Percentiles rank a stretch among this genome's conserved stretches.
These are phyloP conservation scores for Cornus suecica DNA, from an alignment of 148 eudicot genomes.

Conservation along the genomic window DNA sequence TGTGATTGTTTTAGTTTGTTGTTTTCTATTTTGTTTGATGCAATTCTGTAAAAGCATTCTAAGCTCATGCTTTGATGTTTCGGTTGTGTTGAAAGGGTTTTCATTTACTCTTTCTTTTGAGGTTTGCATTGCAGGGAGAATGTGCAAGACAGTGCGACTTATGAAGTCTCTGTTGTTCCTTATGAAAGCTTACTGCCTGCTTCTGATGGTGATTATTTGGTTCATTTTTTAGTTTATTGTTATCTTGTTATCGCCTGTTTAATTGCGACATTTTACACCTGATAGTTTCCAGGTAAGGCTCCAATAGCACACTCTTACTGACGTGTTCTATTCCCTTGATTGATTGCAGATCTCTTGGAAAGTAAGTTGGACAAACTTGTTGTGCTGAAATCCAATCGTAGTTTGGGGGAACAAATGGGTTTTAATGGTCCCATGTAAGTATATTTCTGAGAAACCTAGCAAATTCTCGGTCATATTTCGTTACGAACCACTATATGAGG, in stretches of 20 bases:
- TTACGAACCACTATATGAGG: background rate
- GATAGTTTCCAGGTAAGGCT: background rate
- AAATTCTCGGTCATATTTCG: background rate
- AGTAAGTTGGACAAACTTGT: conserved; percentile 50
- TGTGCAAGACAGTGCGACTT: conserved; percentile 11
- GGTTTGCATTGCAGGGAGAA: conserved; percentile 27
- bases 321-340: conserved; percentile 4
- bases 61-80: background rate
- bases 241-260: background rate
- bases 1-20: conserved; percentile 5
- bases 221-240: background rate
- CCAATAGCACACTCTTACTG: background rate
- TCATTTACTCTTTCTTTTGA: background rate
- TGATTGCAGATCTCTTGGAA: conserved; percentile 37
- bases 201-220: conserved; percentile 37
- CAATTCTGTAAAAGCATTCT: background rate
- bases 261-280: background rate
- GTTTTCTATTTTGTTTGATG: background rate
- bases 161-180: conserved; percentile 28
- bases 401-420: conserved; percentile 38
- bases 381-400: conserved; percentile 36
- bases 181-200: conserved; percentile 34
- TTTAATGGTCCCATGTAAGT: conserved; percentile 50
- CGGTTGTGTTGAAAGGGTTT: conserved; percentile 1
- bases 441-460: background rate